Conservation (phyloP, 352 stramenopile genomes). For the Globisporangium uncinulatum region DNA sequence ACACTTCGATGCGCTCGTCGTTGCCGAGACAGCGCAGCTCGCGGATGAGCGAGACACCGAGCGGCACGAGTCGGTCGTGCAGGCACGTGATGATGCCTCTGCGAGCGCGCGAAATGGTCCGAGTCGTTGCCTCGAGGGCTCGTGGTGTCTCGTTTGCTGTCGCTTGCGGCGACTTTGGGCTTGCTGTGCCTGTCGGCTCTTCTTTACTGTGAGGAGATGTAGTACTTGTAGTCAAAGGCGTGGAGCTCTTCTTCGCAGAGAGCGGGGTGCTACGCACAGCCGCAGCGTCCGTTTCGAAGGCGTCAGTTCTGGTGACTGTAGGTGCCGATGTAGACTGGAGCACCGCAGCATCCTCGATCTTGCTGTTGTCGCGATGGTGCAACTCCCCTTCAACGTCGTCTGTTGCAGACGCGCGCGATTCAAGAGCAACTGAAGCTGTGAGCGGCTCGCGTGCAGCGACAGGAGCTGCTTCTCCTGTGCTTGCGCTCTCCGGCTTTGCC, state of each 20-base stretch:
- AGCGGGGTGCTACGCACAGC: too few relatives aligned
- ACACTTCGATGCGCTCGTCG: conserved; percentile 32
- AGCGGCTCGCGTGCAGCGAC: neutral
- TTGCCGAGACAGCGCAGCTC: conserved; percentile 38
- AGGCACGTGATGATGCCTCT: conserved; percentile 33
- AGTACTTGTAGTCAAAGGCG: too few relatives aligned
- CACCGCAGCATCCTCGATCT: too few relatives aligned
- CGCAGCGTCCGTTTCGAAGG: too few relatives aligned
- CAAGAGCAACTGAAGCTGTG: neutral
- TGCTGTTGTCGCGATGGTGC: too few relatives aligned
- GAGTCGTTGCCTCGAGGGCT: neutral
- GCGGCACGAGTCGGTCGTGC: conserved; percentile 32
- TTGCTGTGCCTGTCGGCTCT: neutral
- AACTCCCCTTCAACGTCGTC: neutral
- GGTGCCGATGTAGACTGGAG: too few relatives aligned
- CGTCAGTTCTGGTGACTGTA: too few relatives aligned
- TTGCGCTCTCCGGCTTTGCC: neutral
- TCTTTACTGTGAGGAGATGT: neutral
- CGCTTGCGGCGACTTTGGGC: too few relatives aligned
- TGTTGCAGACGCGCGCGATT: neutral
- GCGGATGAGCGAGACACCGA: conserved; percentile 54
- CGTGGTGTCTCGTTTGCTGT: neutral
- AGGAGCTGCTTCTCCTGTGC: neutral
- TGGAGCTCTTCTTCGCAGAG: too few relatives aligned
- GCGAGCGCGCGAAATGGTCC: neutral